phyloP scores from a whole-genome alignment of 257 asterid genomes.

The Solanum piurae region DNA sequence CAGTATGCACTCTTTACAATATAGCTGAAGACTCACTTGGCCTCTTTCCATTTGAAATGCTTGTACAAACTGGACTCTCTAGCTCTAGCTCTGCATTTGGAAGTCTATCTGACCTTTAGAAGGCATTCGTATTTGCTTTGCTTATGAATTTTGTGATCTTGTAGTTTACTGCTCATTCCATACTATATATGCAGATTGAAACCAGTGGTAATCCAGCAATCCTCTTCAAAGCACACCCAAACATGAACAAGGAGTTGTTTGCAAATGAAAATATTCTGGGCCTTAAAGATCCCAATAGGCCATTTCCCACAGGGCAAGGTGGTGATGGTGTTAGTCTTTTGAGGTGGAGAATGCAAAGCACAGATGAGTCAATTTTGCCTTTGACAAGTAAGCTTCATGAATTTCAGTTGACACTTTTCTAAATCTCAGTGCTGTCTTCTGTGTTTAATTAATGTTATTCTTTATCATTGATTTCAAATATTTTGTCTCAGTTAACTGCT shows the following conservation, averaged over 20 bases:
- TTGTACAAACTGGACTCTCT: neutral
- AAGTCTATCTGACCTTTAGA: neutral
- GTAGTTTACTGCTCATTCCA: slow-evolving; percentile 2
- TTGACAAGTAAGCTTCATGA: slow-evolving; percentile 54
- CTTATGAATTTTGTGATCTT: neutral
- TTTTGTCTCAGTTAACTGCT: slow-evolving; percentile 64
- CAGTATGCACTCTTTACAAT: neutral
- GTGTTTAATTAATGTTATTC: slow-evolving; percentile 1
- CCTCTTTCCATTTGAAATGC: neutral
- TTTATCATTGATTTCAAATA: slow-evolving; percentile 1
- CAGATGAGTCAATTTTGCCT: slow-evolving; percentile 78
- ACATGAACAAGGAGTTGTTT: slow-evolving; percentile 77
- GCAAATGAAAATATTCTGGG: slow-evolving; percentile 73
- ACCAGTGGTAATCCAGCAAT: slow-evolving; percentile 74
- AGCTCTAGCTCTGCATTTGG: neutral
- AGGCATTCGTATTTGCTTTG: neutral
- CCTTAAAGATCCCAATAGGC: slow-evolving; percentile 67
- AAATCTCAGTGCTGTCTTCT: neutral
- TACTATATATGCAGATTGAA: slow-evolving; percentile 47
- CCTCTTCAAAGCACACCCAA: slow-evolving; percentile 85
- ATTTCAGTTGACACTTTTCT: neutral
- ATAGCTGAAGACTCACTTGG: neutral
- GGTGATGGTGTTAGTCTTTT: slow-evolving; percentile 79
- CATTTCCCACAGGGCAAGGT: slow-evolving; percentile 70
- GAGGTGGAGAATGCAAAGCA: slow-evolving; percentile 94